A percentile compares a stretch with the other conserved stretches of the same genome.
Conservation (phyloP, 2,329 filamentous ascomycete species). For the Pestalotiopsis sp. region DNA sequence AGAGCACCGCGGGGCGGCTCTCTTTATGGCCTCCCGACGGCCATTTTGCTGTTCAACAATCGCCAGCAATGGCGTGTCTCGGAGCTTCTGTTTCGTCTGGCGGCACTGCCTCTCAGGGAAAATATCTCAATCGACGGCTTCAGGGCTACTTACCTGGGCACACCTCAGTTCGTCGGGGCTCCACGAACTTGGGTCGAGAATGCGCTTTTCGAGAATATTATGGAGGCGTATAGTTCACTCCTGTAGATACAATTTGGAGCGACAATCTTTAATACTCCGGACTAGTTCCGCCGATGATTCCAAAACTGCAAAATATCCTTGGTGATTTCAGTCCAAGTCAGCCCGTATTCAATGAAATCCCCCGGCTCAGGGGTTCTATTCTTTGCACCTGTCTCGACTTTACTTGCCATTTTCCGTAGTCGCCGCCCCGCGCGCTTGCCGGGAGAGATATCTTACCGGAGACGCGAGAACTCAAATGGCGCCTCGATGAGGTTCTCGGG, state of each 20-base stretch:
- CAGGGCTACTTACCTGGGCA: no score
- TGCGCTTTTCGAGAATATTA: neutral
- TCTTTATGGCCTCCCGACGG: no score
- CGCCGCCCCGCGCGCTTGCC: slow-evolving; percentile 17
- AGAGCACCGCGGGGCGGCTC: no score
- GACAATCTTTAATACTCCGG: neutral
- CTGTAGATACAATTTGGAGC: neutral
- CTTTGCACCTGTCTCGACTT: slow-evolving; percentile 18
- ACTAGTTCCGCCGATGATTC: slow-evolving; percentile 10
- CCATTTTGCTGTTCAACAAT: no score
- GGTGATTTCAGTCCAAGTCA: slow-evolving; percentile 19
- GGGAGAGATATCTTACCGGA: slow-evolving; percentile 17
- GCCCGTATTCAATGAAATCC: neutral
- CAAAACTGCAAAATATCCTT: slow-evolving; percentile 22
- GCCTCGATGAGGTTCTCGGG: slow-evolving; percentile 21
- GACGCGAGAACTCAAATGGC: slow-evolving; percentile 21
- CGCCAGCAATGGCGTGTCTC: no score
- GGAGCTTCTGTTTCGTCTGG: no score
- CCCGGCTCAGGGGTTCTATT: no score
- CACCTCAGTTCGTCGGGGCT: no score
- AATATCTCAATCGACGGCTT: no score
- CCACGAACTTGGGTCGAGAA: neutral
- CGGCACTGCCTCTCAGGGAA: no score
- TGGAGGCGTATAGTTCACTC: no score
- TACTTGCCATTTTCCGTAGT: slow-evolving; percentile 21